Conservation (phyloP, 805 yeast genomes). For the Wickerhamomyces subpelliculosus region DNA sequence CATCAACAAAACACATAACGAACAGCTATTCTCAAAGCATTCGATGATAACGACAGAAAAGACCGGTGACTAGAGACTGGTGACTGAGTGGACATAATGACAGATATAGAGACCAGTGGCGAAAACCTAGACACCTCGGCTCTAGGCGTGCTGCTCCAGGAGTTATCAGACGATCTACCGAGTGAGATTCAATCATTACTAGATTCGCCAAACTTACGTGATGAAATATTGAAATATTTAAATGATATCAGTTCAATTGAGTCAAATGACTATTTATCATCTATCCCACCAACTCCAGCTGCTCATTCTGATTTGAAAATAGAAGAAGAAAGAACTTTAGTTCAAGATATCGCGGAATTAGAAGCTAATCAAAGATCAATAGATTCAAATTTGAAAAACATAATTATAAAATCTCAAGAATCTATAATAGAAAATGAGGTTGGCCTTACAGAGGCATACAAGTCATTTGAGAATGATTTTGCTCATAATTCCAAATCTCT, state of each 20-base stretch:
- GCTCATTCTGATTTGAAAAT: conserved; percentile 17
- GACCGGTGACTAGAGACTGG: no score
- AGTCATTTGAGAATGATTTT: conserved; percentile 27
- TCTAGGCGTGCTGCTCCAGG: conserved; percentile 29
- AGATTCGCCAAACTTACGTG: conserved; percentile 27
- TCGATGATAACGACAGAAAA: no score
- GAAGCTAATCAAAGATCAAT: conserved; percentile 47
- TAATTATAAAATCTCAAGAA: conserved; percentile 27
- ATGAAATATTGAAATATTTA: conserved; percentile 28
- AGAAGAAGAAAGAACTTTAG: conserved; percentile 29
- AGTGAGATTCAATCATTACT: conserved; percentile 18
- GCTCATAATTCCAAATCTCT: conserved; percentile 23
- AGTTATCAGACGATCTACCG: conserved; percentile 24
- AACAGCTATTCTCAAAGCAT: no score
- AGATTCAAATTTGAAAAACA: conserved; percentile 37
- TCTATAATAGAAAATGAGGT: conserved; percentile 40
- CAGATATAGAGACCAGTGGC: neutral
- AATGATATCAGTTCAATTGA: conserved; percentile 41
- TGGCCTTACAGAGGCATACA: conserved; percentile 22
- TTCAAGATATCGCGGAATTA: conserved; percentile 70
- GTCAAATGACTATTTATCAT: conserved; percentile 36
- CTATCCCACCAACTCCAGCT: conserved; percentile 32
- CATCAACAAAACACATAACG: no score
- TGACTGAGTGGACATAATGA: neutral
- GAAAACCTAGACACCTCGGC: conserved; percentile 2